These are phyloP conservation scores for Boeremia exigua DNA, from an alignment of 2,329 filamentous ascomycete genomes.

Conservation along the genomic window DNA sequence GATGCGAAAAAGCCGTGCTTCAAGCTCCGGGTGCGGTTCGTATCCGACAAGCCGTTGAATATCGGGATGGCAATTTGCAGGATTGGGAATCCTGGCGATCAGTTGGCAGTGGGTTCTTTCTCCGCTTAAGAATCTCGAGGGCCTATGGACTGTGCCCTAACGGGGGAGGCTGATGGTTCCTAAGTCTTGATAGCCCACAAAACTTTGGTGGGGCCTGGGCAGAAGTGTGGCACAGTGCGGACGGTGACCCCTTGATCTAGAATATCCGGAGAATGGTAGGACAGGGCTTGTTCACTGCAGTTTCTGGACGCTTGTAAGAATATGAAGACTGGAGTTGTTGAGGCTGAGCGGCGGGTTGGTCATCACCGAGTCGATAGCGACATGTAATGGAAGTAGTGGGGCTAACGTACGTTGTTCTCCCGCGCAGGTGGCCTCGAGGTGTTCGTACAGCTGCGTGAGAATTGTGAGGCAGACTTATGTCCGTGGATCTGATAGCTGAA, in stretches of 20 bases:
- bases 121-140: constrained; percentile 16
- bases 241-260: constrained; percentile 35
- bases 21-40: not conserved
- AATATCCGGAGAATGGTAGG: constrained; percentile 40
- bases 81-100: constrained; percentile 17
- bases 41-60: not conserved
- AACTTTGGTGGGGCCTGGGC: constrained; percentile 37
- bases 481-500: constrained; percentile 34
- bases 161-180: constrained; percentile 29
- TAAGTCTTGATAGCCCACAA: constrained; percentile 36
- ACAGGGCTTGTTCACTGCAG: constrained; percentile 36
- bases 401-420: constrained; percentile 43
- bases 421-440: constrained; percentile 15
- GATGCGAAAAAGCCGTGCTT: not conserved
- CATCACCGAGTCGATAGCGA: constrained; percentile 44
- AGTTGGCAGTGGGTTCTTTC: constrained; percentile 8
- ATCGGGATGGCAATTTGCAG: constrained; percentile 15
- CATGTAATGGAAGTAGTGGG: constrained; percentile 35
- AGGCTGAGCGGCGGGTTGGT: constrained; percentile 42
- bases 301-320: constrained; percentile 47
- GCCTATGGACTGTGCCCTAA: constrained; percentile 12
- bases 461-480: constrained; percentile 42
- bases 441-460: constrained; percentile 17
- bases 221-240: constrained; percentile 43
- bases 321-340: constrained; percentile 36